phyloP scores from a whole-genome alignment of 2,329 filamentous ascomycete species.

The Colletotrichum echinochloae region DNA sequence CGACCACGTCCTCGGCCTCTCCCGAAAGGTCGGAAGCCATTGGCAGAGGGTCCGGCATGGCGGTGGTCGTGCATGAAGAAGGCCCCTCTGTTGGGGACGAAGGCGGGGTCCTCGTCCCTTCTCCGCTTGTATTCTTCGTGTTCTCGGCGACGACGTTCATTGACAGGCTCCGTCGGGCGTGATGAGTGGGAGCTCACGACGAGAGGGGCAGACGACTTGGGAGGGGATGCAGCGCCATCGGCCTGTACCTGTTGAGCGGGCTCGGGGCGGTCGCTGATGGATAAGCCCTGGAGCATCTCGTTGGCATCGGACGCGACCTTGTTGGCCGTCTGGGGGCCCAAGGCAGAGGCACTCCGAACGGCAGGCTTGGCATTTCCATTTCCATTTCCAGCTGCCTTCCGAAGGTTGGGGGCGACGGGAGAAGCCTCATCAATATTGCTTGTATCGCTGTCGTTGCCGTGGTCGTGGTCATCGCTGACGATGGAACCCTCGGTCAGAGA shows the following conservation, averaged over 20 bases:
- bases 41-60: constrained; percentile 79
- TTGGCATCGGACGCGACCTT: constrained; percentile 65
- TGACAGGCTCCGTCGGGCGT: constrained; percentile 67
- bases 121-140: constrained; percentile 92
- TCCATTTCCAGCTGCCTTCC: constrained; percentile 55
- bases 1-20: constrained; percentile 74
- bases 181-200: constrained; percentile 66
- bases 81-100: constrained; percentile 91
- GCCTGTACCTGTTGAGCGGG: constrained; percentile 61
- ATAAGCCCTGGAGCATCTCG: constrained; percentile 68
- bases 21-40: constrained; percentile 80
- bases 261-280: constrained; percentile 56
- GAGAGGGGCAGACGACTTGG: constrained; percentile 61
- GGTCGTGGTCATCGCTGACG: constrained; percentile 71
- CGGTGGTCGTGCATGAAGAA: constrained; percentile 98
- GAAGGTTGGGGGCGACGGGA: constrained; percentile 58
- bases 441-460: constrained; percentile 72
- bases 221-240: constrained; percentile 54
- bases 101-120: constrained; percentile 88
- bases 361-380: constrained; percentile 56
- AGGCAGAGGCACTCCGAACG: constrained; percentile 49
- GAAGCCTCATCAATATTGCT: constrained; percentile 70
- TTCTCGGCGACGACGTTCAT: constrained; percentile 82
- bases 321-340: constrained; percentile 51
- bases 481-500: constrained; percentile 74